A percentile compares a stretch with the other conserved stretches of the same genome.
Conservation (phyloP, 2,329 filamentous ascomycete genomes). For the Fusarium albidum region DNA sequence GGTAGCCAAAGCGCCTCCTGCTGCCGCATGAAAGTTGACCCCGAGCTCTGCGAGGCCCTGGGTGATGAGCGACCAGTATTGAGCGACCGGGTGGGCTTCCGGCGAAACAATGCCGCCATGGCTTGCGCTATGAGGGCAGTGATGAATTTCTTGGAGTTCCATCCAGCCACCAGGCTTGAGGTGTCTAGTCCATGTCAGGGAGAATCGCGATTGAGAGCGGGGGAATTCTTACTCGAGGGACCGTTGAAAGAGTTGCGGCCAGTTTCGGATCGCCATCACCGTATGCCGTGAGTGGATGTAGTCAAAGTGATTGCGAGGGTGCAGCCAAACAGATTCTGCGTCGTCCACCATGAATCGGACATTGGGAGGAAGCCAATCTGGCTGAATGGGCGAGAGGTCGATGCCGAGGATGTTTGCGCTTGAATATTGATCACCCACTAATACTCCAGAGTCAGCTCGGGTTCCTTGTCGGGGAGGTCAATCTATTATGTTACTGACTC, state of each 20-base stretch:
- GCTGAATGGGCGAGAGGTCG: slow-evolving; percentile 59
- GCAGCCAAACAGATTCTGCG: slow-evolving; percentile 64
- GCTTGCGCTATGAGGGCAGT: slow-evolving; percentile 55
- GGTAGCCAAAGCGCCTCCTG: slow-evolving; percentile 50
- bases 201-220: background rate
- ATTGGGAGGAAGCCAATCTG: slow-evolving; percentile 62
- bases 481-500: slow-evolving; percentile 45
- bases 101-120: slow-evolving; percentile 47
- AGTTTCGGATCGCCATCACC: slow-evolving; percentile 64
- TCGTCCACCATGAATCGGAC: slow-evolving; percentile 66
- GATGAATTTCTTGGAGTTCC: slow-evolving; percentile 63
- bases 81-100: slow-evolving; percentile 50
- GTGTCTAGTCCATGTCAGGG: slow-evolving; percentile 46
- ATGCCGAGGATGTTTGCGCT: slow-evolving; percentile 54
- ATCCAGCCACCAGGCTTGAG: slow-evolving; percentile 64
- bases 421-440: slow-evolving; percentile 58
- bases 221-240: slow-evolving; percentile 30
- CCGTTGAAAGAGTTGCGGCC: slow-evolving; percentile 56
- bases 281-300: slow-evolving; percentile 68
- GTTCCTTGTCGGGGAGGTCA: background rate
- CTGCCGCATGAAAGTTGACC: slow-evolving; percentile 55
- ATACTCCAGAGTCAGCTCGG: slow-evolving; percentile 17
- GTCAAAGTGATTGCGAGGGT: slow-evolving; percentile 63
- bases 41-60: slow-evolving; percentile 54
- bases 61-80: slow-evolving; percentile 57